Evolutionary conservation across 345 rosid genomes (phyloP).

Genomic region (Gossypium longicalyx): DNA sequence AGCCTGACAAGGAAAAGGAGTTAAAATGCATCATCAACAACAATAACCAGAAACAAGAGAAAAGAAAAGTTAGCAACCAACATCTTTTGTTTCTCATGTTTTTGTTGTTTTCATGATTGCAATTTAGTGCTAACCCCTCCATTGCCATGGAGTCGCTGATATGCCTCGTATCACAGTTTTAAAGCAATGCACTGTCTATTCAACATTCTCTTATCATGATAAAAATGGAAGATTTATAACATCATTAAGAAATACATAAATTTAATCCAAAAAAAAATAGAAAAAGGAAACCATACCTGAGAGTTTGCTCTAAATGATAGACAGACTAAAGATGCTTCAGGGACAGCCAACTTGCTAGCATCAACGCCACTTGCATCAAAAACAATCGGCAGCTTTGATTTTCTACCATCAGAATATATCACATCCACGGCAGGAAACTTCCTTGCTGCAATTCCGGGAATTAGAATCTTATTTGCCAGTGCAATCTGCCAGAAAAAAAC

Average conservation of each 20-base stretch:
- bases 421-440: slow-evolving; percentile 71
- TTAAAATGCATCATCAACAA: neutral
- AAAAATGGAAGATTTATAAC: neutral
- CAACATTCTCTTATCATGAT: neutral
- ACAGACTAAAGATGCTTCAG: slow-evolving; percentile 64
- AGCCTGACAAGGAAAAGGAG: slow-evolving; percentile 35
- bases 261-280: neutral
- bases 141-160: neutral
- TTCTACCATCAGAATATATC: slow-evolving; percentile 43
- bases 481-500: slow-evolving; percentile 54
- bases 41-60: neutral
- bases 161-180: neutral
- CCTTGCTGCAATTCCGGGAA: slow-evolving; percentile 56
- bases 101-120: neutral
- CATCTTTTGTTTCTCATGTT: neutral
- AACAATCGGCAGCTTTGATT: slow-evolving; percentile 56
- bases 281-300: slow-evolving; percentile 42
- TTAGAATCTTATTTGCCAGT: slow-evolving; percentile 53
- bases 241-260: neutral
- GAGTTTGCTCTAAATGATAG: slow-evolving; percentile 81
- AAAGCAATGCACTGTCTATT: neutral
- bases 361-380: slow-evolving; percentile 25
- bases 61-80: neutral
- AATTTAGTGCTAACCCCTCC: neutral
- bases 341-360: slow-evolving; percentile 29